Evolutionary conservation across 768 basidiomycete genomes (phyloP), one percentile per base, ranked within the genome.

Genomic region (Lactifluus hygrophoroides): DNA sequence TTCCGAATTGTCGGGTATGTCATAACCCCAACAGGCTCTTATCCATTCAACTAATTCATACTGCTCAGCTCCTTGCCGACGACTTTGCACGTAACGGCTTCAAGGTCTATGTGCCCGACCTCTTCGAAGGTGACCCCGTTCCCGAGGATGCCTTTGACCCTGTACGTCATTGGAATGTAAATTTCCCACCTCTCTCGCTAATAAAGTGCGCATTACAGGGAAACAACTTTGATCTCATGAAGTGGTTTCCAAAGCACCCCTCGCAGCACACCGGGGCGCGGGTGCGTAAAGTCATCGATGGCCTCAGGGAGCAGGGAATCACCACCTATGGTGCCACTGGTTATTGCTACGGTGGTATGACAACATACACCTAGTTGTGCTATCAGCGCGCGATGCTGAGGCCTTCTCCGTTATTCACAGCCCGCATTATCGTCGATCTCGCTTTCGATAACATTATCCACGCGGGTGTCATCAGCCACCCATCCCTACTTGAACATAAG

Each of bases 391-490:
- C 13, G 25, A 35, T 3, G 14, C 30, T 48, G 16, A 43, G 11
- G 10, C 35, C 11, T 9, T n/a, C 5, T 13, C 1, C 21, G 19
- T 7, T 47, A 6, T 19, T 5, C 30, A 7, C 19, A 64, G 61
- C 51, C n/a, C 57, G 61, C 47, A 47, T 63, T 8, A 35, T 44
- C 13, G 53, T 58, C 51, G 56, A 79, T 57, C 71, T 81, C 43
- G 76, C 80, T 0, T 72, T 76, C 51, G 75, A 76, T 34, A 67
- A 71, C 52, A 43, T 67, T 32, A 69, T 74, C 63, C 64, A 75
- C 17, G 77, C 73, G 42, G 71, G 71, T 2, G 73, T 71, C 21
- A 67, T 77, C 42, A 56, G 75, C 1, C 82, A 83, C 64, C 82
- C 81, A 0, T 79, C 80, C 2, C 63, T 73, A 2, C 68, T 79